These are phyloP conservation scores for Tolypocladium tundrense DNA, from an alignment of 2,329 filamentous ascomycete species.

Conservation along the genomic window DNA sequence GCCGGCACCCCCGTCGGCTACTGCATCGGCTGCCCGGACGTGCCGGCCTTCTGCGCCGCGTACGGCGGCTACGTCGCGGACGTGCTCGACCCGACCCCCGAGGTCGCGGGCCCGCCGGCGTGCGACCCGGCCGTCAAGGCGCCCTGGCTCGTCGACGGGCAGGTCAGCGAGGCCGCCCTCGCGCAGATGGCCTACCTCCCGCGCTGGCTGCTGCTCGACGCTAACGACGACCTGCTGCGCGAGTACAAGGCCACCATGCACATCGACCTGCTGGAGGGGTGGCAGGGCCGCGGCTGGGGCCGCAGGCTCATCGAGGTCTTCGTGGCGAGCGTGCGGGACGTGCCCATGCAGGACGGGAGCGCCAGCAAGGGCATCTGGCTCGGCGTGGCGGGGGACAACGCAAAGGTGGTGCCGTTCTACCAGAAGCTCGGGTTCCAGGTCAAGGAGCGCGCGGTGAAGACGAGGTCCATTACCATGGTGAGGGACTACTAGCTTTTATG, in stretches of 20 bases:
- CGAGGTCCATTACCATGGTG: slow-evolving; percentile 30
- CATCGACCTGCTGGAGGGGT: slow-evolving; percentile 33
- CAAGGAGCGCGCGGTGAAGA: slow-evolving; percentile 21
- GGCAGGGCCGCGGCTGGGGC: slow-evolving; percentile 34
- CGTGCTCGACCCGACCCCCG: slow-evolving; percentile 20
- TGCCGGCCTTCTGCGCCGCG: slow-evolving; percentile 23
- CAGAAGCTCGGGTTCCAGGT: slow-evolving; percentile 34
- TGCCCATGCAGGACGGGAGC: slow-evolving; percentile 3
- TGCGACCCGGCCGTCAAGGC: slow-evolving; percentile 16
- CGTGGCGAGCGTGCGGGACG: slow-evolving; percentile 24
- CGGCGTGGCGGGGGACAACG: slow-evolving; percentile 34
- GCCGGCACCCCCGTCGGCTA: slow-evolving; percentile 35
- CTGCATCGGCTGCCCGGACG: slow-evolving; percentile 35
- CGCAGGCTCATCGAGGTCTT: slow-evolving; percentile 28
- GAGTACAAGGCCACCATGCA: slow-evolving; percentile 35
- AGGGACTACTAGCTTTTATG: slow-evolving; percentile 15
- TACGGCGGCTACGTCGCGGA: slow-evolving; percentile 27
- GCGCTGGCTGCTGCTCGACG: slow-evolving; percentile 26
- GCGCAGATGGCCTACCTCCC: slow-evolving; percentile 31
- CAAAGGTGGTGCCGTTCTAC: slow-evolving; percentile 37
- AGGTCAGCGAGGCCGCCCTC: slow-evolving; percentile 19
- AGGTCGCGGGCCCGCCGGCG: slow-evolving; percentile 11
- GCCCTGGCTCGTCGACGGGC: slow-evolving; percentile 16
- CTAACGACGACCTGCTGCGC: slow-evolving; percentile 22
- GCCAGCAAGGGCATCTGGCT: slow-evolving; percentile 28